A percentile compares a stretch with the other conserved stretches of the same genome.
Evolutionary conservation across 192 early-diverging fungal species (phyloP).

Genomic region (Coemansia sp.): DNA sequence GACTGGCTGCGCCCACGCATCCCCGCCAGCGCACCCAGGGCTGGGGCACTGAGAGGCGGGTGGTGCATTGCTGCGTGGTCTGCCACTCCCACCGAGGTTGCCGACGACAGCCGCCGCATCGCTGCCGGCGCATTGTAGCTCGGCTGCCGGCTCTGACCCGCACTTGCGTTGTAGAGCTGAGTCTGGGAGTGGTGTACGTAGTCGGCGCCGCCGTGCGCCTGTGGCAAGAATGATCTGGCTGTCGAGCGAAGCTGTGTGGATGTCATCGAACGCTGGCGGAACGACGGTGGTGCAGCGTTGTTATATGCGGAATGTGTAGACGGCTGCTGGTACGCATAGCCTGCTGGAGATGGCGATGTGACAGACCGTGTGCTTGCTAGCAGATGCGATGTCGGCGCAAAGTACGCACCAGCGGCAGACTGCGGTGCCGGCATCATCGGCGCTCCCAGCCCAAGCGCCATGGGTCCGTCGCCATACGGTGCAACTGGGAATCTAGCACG

Average conservation of each 20-base stretch:
- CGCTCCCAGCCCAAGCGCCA: conserved; percentile 19
- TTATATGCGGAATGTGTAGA: conserved; percentile 4
- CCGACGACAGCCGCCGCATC: neutral
- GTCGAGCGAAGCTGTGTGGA: conserved; percentile 28
- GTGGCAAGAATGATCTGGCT: conserved; percentile 18
- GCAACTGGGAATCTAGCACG: conserved; percentile 9
- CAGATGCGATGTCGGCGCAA: neutral
- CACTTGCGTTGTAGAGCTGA: neutral
- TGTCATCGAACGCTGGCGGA: conserved; percentile 35
- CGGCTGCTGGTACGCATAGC: neutral
- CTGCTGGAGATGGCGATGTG: conserved; percentile 5
- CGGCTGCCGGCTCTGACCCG: neutral
- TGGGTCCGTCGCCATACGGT: conserved; percentile 5
- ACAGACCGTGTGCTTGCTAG: neutral
- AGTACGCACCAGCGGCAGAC: neutral
- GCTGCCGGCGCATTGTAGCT: neutral
- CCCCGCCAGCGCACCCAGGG: neutral
- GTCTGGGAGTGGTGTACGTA: neutral
- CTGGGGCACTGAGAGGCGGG: conserved; percentile 16
- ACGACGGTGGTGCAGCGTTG: conserved; percentile 14
- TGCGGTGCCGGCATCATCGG: conserved; percentile 15
- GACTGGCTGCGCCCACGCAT: conserved; percentile 41
- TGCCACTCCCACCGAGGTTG: neutral
- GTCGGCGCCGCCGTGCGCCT: conserved; percentile 2
- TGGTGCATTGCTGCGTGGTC: conserved; percentile 2